Base-by-base conservation (phyloP, 164 flowering plant species). In the Berberis thunbergii region DNA sequence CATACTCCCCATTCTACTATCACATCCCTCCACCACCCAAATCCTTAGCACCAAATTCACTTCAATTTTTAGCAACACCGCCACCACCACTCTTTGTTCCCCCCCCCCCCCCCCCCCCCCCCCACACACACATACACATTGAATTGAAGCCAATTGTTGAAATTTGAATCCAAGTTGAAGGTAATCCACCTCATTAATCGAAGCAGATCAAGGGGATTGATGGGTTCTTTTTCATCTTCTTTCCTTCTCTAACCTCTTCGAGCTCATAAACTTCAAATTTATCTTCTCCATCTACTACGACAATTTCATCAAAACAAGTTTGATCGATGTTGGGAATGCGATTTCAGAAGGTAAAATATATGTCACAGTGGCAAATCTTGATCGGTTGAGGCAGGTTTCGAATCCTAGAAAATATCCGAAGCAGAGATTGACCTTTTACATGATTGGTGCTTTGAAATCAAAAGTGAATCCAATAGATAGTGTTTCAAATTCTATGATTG, bases 301-400 rank as follows among this genome's bases (percentile, higher is more conserved):
- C 75, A 0, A 63, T 80, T 2, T 69, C 78, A 5, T 74, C 82
- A 7, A 86, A 77, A 64, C 90, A 85, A 76, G 73, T 1, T 2
- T 88, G 4, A 48, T 74, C 1, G 96, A 93, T 8, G 84, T 85
- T n/a, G 93, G 96, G 0, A 40, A 77, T 2, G 87, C 90, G 0
- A 79, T 89, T 4, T 76, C 82, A 11, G 96, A 93, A 8, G 86
- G 89, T 2, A 84, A 76, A 40, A 8, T 4, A 0, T 94, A 83
- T 1, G 66, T 57, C 1, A 87, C 88, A 0, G n/a, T 64, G 12
- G 85, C 82, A 70, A 81, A 78, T 57, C 74, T 89, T 54, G 57
- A 83, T 12, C 82, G 86, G 4, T 56, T 86, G 10, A 56, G 71
- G 6, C 84, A 75, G 53, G 48, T 57, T 2, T 54, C 79, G 2